Conservation (phyloP, 805 yeast species). For the Debaryomyces tyrocola region DNA sequence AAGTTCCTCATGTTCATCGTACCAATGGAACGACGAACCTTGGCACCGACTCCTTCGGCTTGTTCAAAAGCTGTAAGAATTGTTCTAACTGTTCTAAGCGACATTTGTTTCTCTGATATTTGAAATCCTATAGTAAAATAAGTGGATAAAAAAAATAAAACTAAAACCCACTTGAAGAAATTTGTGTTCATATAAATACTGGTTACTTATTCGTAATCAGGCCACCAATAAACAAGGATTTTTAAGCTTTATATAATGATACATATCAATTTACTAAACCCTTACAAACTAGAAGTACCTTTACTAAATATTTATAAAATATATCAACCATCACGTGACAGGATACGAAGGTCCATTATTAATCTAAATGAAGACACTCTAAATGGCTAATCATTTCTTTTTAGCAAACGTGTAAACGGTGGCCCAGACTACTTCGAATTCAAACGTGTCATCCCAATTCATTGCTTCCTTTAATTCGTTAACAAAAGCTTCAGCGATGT, state of each 20-base stretch:
- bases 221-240: neutral
- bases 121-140: neutral
- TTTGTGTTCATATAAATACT: conserved; percentile 6
- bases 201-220: neutral
- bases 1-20: conserved; percentile 66
- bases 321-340: neutral
- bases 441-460: conserved; percentile 47
- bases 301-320: conserved; percentile 1
- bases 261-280: too few species aligned
- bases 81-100: conserved; percentile 30
- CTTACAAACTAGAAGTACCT: neutral
- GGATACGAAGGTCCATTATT: too few species aligned
- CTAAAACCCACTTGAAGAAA: neutral
- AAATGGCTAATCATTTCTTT: conserved; percentile 8
- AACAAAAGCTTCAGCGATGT: conserved; percentile 49
- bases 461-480: conserved; percentile 41
- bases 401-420: conserved; percentile 54
- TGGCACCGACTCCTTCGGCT: conserved; percentile 87
- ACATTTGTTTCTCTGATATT: conserved; percentile 8
- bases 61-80: conserved; percentile 59
- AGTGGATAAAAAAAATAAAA: conserved; percentile 5
- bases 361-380: too few species aligned
- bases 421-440: conserved; percentile 51
- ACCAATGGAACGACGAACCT: conserved; percentile 80
- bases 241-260: too few species aligned